phyloP scores from a whole-genome alignment of 139 green algal species.

The Desmodesmus armatus region DNA sequence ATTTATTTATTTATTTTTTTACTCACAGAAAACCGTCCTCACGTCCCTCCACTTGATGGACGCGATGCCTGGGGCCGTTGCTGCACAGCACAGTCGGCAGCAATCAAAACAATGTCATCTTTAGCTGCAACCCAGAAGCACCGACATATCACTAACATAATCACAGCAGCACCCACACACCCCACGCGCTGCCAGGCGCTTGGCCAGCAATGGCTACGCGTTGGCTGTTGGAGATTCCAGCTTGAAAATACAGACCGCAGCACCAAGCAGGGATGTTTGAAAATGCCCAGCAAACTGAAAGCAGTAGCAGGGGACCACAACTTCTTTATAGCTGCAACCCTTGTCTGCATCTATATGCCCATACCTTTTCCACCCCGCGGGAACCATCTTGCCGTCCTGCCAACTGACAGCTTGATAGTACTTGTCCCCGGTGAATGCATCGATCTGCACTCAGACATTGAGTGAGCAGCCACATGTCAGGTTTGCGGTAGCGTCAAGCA shows the following conservation, averaged over 20 bases:
- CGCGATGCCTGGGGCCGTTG: slow-evolving; percentile 17
- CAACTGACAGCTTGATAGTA: slow-evolving; percentile 62
- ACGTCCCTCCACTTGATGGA: neutral
- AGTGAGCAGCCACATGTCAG: too few species aligned
- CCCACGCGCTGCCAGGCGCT: too few species aligned
- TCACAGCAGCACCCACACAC: too few species aligned
- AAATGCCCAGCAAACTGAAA: neutral
- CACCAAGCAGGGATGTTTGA: neutral
- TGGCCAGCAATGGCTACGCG: neutral
- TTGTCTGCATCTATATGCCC: too few species aligned
- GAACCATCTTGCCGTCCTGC: slow-evolving; percentile 60
- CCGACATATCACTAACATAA: too few species aligned
- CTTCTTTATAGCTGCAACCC: neutral
- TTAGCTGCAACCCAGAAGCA: too few species aligned
- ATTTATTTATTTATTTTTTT: too few species aligned
- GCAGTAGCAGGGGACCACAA: too few species aligned
- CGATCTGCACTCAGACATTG: too few species aligned
- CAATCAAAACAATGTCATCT: too few species aligned
- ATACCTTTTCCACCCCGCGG: slow-evolving; percentile 61
- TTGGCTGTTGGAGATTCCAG: neutral
- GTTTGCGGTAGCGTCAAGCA: too few species aligned
- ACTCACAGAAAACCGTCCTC: slow-evolving; percentile 21
- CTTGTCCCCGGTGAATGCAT: slow-evolving; percentile 64
- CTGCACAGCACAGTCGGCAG: too few species aligned
- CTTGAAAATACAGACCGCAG: neutral